Evolutionary conservation across 352 stramenopile species (phyloP), one percentile per base, ranked within the genome.

Genomic region (Phytopythium cucurbitacearum): DNA sequence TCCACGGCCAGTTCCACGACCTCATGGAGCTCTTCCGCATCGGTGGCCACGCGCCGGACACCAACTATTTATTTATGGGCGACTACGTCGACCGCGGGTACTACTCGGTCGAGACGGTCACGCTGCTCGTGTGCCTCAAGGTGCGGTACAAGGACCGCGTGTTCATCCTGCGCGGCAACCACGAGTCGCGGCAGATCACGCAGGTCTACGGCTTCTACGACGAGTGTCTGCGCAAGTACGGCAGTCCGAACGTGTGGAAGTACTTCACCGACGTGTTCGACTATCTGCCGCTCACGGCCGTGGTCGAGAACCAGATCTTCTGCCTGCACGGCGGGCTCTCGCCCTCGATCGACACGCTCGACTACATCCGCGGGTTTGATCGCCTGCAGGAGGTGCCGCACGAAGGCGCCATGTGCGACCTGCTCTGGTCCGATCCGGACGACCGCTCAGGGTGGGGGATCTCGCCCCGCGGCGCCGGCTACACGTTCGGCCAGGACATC

Each of bases 301-400:
- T 99, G 45, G 96, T 99, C 44, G 97, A 99, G 60, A 97, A 99
- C 60, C 98, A 99, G 71, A 99, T 99, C 62, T 98, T 99, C 61
- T 99, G 97, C 71, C 98, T 99, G 73, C 97, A 99, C 68, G 97
- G 97, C 32, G 94, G 95, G 3, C 69, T 98, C 12, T 98, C 88
- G 53, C 97, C 97, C 3, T 96, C 98, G 54, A 81, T 99, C 48
- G 80, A 60, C 82, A 92, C 71, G 83, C 60, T 89, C 40, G 73
- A 89, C 53, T 94, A 99, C 71, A 97, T 98, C 66, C 97, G 97
- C 53, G 79, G 92, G 3, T 95, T 99, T 50, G 76, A 98, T 9
- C 85, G 96, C 47, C 90, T 96, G 13, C 89, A 84, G 36, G 86
- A 95, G 41, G 73, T 98, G n/a, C 91, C 92, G 0, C 86, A 98